phyloP scores from a whole-genome alignment of 2,329 filamentous ascomycete genomes.

The Colletotrichum sp. region DNA sequence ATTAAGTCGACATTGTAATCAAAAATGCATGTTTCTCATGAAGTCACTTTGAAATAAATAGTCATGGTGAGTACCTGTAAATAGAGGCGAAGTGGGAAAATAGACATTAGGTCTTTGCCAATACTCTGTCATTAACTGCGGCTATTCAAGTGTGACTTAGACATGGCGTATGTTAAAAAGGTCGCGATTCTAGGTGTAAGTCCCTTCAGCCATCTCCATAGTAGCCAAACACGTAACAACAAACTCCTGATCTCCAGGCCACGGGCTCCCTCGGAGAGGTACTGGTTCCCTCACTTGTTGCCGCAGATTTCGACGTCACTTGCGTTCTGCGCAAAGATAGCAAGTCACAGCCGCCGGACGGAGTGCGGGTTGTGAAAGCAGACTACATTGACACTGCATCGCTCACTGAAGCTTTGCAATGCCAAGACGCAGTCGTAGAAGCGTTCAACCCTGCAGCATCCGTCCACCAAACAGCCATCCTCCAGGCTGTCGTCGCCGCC shows the following conservation, averaged over 20 bases:
- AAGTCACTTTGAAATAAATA: neutral
- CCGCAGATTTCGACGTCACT: neutral
- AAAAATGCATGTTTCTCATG: neutral
- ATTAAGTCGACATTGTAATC: neutral
- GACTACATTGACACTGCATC: constrained; percentile 50
- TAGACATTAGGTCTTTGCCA: neutral
- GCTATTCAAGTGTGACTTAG: neutral
- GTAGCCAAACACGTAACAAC: neutral
- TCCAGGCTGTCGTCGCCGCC: constrained; percentile 21
- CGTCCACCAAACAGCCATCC: constrained; percentile 20
- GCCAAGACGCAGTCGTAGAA: constrained; percentile 37
- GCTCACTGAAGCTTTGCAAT: constrained; percentile 28
- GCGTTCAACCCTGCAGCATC: constrained; percentile 27
- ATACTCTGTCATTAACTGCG: fast-evolving
- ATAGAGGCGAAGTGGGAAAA: neutral
- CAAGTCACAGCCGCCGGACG: constrained; percentile 27
- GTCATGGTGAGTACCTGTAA: neutral
- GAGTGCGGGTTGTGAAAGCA: constrained; percentile 38
- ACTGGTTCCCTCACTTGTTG: neutral
- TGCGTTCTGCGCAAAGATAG: neutral
- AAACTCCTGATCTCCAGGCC: neutral
- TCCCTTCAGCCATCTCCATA: fast-evolving
- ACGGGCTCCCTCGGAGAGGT: neutral
- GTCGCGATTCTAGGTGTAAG: constrained; percentile 1
- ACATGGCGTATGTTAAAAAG: neutral